These are phyloP conservation scores for Tuctoria greenei DNA, from an alignment of 176 grass and related monocot genomes.

Conservation along the genomic window DNA sequence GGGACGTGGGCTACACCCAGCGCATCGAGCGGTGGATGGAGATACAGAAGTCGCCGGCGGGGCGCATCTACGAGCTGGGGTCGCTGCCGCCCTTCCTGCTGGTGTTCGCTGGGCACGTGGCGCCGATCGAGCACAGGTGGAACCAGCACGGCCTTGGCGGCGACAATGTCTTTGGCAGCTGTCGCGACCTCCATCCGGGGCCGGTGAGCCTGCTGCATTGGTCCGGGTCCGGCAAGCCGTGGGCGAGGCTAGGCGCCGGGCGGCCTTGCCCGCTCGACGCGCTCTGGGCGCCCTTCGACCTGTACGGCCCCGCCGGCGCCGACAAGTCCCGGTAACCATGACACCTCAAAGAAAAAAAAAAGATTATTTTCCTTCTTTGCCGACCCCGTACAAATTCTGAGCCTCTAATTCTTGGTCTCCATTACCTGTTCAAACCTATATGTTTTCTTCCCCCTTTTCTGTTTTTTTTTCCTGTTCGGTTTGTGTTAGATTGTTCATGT, in stretches of 20 bases:
- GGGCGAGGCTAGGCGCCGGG: conserved; percentile 66
- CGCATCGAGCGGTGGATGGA: conserved; percentile 94
- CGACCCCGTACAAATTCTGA: conserved; percentile 54
- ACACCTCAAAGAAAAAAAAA: conserved; percentile 23
- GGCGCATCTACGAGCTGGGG: conserved; percentile 88
- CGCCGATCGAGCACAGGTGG: conserved; percentile 92
- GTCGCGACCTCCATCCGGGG: conserved; percentile 84
- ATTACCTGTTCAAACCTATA: conserved; percentile 59
- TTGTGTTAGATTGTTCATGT: conserved; percentile 49
- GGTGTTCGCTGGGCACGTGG: conserved; percentile 89
- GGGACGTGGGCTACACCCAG: conserved; percentile 52
- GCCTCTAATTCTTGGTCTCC: conserved; percentile 55
- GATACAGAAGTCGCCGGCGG: conserved; percentile 62
- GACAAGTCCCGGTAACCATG: conserved; percentile 53
- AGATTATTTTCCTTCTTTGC: conserved; percentile 57
- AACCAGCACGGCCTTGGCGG: conserved; percentile 96
- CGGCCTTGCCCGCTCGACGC: conserved; percentile 81
- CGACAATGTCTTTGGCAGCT: conserved; percentile 84
- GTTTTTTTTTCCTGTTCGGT: neutral
- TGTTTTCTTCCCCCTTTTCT: conserved; percentile 9
- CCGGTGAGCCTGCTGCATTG: conserved; percentile 95
- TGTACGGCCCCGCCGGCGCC: conserved; percentile 56
- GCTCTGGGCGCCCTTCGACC: conserved; percentile 88
- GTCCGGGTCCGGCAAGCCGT: conserved; percentile 91
- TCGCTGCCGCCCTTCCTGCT: conserved; percentile 90